Evolutionary conservation across 805 yeast genomes (phyloP).

Genomic region (Suhomyces vadensis): DNA sequence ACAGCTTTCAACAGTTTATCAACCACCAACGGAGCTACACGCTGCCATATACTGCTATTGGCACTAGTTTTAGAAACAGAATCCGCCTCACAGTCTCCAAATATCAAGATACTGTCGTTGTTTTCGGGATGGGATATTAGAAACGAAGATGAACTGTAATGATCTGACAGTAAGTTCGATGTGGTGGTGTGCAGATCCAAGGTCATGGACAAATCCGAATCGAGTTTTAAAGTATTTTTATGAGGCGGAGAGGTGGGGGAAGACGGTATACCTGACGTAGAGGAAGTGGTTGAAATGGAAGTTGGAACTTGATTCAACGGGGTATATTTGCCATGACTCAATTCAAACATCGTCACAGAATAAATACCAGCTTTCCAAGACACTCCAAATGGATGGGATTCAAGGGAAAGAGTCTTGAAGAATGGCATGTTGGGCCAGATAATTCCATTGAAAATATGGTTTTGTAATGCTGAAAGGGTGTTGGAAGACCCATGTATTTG

Average conservation of each 20-base stretch:
- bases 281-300: neutral
- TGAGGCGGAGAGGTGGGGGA: neutral
- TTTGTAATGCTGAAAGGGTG: constrained; percentile 53
- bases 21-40: constrained; percentile 48
- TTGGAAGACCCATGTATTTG: constrained; percentile 52
- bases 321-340: constrained; percentile 33
- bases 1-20: constrained; percentile 48
- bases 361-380: constrained; percentile 16
- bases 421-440: constrained; percentile 76
- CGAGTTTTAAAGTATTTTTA: too few relatives aligned
- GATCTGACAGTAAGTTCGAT: neutral
- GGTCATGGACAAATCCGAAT: too few relatives aligned
- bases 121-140: constrained; percentile 44
- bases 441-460: constrained; percentile 66
- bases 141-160: constrained; percentile 58
- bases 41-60: constrained; percentile 55
- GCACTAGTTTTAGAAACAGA: constrained; percentile 37
- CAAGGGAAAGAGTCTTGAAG: constrained; percentile 26
- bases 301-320: constrained; percentile 3
- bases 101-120: constrained; percentile 50
- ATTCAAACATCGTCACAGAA: constrained; percentile 29
- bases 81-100: constrained; percentile 88
- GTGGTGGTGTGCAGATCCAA: too few relatives aligned
- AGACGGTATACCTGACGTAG: neutral
- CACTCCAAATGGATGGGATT: constrained; percentile 14